Evolutionary conservation across 2,329 filamentous ascomycete species (phyloP).

Genomic region (Ophiostoma ips): DNA sequence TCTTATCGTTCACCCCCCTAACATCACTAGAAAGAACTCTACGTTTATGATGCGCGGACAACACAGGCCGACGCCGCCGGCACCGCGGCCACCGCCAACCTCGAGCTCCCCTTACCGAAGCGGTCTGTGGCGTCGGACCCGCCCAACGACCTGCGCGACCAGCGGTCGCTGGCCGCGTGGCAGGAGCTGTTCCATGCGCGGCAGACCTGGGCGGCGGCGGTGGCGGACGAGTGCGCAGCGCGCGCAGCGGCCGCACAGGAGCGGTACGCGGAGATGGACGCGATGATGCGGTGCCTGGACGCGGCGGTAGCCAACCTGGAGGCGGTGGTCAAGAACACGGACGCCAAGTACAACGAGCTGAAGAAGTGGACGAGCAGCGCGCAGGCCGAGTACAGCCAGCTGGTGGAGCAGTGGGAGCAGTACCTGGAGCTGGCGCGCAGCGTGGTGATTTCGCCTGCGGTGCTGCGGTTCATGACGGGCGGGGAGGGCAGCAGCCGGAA

Average conservation of each 20-base stretch:
- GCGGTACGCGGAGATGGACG: conserved; percentile 57
- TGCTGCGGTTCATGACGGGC: conserved; percentile 52
- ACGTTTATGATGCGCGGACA: conserved; percentile 75
- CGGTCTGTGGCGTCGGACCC: conserved; percentile 47
- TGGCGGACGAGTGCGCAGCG: conserved; percentile 54
- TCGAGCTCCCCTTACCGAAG: conserved; percentile 37
- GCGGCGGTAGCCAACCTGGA: conserved; percentile 79
- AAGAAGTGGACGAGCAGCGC: conserved; percentile 57
- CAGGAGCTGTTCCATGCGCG: conserved; percentile 71
- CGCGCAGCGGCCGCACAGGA: conserved; percentile 50
- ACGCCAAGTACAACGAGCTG: conserved; percentile 57
- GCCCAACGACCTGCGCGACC: conserved; percentile 71
- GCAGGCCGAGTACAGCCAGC: conserved; percentile 50
- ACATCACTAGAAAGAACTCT: conserved; percentile 55
- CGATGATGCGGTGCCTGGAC: conserved; percentile 66
- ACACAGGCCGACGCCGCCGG: conserved; percentile 42
- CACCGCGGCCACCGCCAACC: conserved; percentile 26
- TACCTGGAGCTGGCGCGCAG: conserved; percentile 51
- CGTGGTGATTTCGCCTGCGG: conserved; percentile 50
- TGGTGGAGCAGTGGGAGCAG: conserved; percentile 53
- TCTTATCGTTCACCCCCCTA: no score
- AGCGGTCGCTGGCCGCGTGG: conserved; percentile 76
- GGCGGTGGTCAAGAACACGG: conserved; percentile 55
- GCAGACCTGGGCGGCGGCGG: conserved; percentile 60
- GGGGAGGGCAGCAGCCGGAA: conserved; percentile 21